Percentiles rank a stretch among this genome's conserved stretches.
phyloP scores from a whole-genome alignment of 2,329 filamentous ascomycete genomes.

The Beauveria australis region DNA sequence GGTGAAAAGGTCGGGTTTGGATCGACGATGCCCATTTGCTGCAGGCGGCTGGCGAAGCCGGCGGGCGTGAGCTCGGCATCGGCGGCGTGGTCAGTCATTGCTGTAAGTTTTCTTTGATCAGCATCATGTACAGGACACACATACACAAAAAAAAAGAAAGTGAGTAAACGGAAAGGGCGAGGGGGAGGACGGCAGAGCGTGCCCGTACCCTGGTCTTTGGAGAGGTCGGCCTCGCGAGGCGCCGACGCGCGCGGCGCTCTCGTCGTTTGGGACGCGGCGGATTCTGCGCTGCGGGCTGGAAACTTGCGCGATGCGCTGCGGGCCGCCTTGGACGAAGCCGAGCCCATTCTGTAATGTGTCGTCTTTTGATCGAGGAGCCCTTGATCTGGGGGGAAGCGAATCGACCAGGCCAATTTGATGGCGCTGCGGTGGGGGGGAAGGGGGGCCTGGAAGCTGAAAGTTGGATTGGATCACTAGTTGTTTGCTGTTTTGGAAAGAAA shows the following conservation, averaged over 20 bases:
- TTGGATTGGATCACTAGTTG: too few species aligned
- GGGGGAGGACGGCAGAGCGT: neutral
- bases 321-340: conserved; percentile 38
- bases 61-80: conserved; percentile 33
- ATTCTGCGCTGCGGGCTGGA: conserved; percentile 29
- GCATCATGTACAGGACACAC: too few species aligned
- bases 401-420: neutral
- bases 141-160: too few species aligned
- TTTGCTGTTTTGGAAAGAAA: neutral
- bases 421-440: too few species aligned
- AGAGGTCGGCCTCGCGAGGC: conserved; percentile 11
- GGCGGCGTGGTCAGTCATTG: conserved; percentile 29
- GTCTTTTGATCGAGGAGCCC: neutral
- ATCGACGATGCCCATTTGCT: conserved; percentile 45
- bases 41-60: conserved; percentile 44
- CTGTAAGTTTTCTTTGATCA: too few species aligned
- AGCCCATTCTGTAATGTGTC: conserved; percentile 29
- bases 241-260: neutral
- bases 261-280: conserved; percentile 14
- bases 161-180: too few species aligned
- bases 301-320: conserved; percentile 34
- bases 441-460: too few species aligned
- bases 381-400: neutral
- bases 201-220: conserved; percentile 11
- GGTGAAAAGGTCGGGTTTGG: conserved; percentile 46